phyloP scores from a whole-genome alignment of 2,329 filamentous ascomycete genomes.

The Neofusicoccum umdonicola region DNA sequence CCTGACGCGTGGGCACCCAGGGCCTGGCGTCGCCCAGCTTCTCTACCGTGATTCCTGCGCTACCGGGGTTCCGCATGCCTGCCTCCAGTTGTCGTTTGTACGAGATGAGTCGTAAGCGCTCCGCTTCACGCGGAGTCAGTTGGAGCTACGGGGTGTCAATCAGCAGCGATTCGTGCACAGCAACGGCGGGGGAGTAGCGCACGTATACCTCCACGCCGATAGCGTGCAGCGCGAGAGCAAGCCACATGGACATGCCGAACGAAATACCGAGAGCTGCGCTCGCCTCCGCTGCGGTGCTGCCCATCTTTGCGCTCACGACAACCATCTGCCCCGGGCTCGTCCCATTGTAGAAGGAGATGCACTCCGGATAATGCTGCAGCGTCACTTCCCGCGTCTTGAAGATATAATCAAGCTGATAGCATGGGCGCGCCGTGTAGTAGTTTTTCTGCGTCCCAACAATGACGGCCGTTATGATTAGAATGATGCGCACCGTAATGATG shows the following conservation, averaged over 20 bases:
- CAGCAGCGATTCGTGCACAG: too few relatives aligned
- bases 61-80: constrained; percentile 47
- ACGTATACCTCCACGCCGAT: constrained; percentile 40
- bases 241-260: constrained; percentile 56
- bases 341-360: constrained; percentile 41
- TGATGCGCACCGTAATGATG: constrained; percentile 54
- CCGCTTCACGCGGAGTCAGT: constrained; percentile 51
- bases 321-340: constrained; percentile 24
- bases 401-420: background rate
- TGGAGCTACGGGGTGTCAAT: background rate
- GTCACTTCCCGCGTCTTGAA: background rate
- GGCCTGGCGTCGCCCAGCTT: constrained; percentile 29
- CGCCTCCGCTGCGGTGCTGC: constrained; percentile 28
- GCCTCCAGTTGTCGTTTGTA: constrained; percentile 57
- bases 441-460: constrained; percentile 38
- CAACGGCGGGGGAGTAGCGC: background rate
- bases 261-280: constrained; percentile 46
- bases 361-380: constrained; percentile 35
- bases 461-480: constrained; percentile 44
- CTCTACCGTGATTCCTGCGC: constrained; percentile 27
- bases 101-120: constrained; percentile 54
- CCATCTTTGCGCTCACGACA: constrained; percentile 28
- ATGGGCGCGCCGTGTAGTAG: constrained; percentile 25
- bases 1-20: constrained; percentile 19
- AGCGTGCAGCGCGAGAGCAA: constrained; percentile 53